Base-by-base conservation (phyloP, 148 eudicot species). In the Arctostaphylos glauca region DNA sequence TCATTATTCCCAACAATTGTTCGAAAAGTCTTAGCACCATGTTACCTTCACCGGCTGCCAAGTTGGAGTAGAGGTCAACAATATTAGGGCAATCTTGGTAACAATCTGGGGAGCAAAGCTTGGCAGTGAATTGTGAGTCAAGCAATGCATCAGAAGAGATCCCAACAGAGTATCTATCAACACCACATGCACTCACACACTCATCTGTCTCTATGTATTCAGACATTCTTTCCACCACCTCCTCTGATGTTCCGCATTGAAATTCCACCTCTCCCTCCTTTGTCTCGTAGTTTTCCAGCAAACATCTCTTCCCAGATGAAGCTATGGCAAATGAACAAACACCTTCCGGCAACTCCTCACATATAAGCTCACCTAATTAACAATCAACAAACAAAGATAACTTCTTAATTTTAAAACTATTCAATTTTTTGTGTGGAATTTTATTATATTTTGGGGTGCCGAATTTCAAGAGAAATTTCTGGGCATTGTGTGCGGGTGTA, bases 41-140 rank as follows among this genome's bases (percentile, higher is more conserved):
- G 38, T 31, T 93, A 94, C 98, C 98, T 83, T 94, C 95, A 38
- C 94, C 95, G 71, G 91, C 92, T 10, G 97, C 97, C 84, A 93
- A 83, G 53, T 94, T 90, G 89, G 86, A 89, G 89, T 94, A 94
- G n/a, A 94, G 94, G 81, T 92, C 96, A 70, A 94, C 82, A 70
- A 94, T 87, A 84, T 91, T 94, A 62, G 96, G 96, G 82, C 98
- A 94, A 6, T 87, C 87, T 58, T 90, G 86, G 86, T 82, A 90
- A 75, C 98, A 94, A 59, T 85, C 79, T 0, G 91, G 85, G 13
- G 94, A 91, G 86, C 98, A 94, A 53, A 94, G 91, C 83, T 87
- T 89, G 72, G 89, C 74, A 21, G 84, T 83, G 85, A 91, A 89
- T 0, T 84, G 88, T 4, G 92, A 83, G 46, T 92, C 91, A 53